A percentile compares a stretch with the other conserved stretches of the same genome.
Conservation (phyloP, 192 early-diverging fungal species). For the Linnemannia hyalina region DNA sequence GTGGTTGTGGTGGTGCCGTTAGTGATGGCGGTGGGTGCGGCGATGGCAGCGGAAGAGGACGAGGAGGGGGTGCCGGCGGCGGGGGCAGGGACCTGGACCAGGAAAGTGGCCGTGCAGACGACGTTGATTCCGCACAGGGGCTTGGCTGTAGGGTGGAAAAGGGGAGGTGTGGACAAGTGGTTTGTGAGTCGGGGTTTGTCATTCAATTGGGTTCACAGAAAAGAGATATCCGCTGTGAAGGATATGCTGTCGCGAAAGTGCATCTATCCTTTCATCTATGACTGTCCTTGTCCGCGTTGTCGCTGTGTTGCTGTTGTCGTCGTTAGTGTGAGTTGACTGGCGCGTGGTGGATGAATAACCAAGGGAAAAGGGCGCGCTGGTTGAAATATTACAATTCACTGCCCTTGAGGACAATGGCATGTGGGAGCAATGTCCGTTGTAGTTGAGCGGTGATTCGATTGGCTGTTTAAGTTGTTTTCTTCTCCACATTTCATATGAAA, state of each 20-base stretch:
- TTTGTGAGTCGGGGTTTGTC: neutral
- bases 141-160: conserved; percentile 2
- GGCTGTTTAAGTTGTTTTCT: neutral
- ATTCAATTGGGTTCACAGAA: no score
- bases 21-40: neutral
- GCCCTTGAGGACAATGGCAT: neutral
- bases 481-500: conserved; percentile 8
- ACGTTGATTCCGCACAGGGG: conserved; percentile 36
- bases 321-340: neutral
- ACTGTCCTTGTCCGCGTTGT: neutral
- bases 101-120: conserved; percentile 36
- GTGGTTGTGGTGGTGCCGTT: neutral
- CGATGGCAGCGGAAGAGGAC: neutral
- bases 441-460: neutral
- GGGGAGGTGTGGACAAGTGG: neutral
- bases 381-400: neutral
- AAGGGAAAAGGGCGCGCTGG: neutral
- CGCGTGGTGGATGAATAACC: neutral
- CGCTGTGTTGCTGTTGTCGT: neutral
- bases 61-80: conserved; percentile 1
- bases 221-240: neutral
- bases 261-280: neutral
- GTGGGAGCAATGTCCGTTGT: neutral
- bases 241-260: neutral
- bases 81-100: neutral